Base-by-base conservation (phyloP, 202 grass and related monocot species). In the Eragrostis tef region DNA sequence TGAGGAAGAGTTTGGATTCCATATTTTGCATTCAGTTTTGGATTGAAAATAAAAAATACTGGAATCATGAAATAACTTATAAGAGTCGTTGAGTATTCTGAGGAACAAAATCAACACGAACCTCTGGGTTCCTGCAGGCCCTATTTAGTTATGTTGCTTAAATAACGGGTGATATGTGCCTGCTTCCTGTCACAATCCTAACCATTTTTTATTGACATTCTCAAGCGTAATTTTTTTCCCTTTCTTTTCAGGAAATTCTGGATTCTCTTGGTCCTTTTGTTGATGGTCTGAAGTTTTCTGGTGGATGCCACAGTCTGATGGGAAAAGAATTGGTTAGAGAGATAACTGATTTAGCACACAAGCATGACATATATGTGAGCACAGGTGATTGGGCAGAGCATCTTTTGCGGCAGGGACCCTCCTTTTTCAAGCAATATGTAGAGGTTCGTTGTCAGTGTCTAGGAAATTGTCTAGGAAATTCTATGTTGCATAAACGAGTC, bases 331-430 rank as follows among this genome's bases (percentile, higher is more conserved):
- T 89, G 34, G 75, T 98, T 7, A 90, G 85, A 85, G 90, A 95
- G 80, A 95, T 98, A 42, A 90, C 88, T 0, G 80, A 95, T 74
- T 62, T 98, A 15, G 96, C 96, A 43, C 96, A 98, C 61, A 95
- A 80, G 80, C 90, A 95, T 70, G 88, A 98, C 64, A 83, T 98
- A 45, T 95, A 98, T 71, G 96, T 98, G 75, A 98, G 96, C 75
- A 94, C 96, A 67, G 96, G 89, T 53, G 92, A 98, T 70, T 95
- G 96, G 96, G 88, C 92, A 71, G 92, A 98, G 44, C 92, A 98
- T 83, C 72, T 93, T 6, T 47, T 98, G 71, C 92, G 84, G 21
- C 87, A 83, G 77, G 90, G 85, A 11, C 87, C 96, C 12, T 92
- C 90, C 74, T 88, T 75, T 70, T 98, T 98, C 79, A 98, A 90